Evolutionary conservation across 768 basidiomycete species (phyloP).

Genomic region (Termitomyces sp.): DNA sequence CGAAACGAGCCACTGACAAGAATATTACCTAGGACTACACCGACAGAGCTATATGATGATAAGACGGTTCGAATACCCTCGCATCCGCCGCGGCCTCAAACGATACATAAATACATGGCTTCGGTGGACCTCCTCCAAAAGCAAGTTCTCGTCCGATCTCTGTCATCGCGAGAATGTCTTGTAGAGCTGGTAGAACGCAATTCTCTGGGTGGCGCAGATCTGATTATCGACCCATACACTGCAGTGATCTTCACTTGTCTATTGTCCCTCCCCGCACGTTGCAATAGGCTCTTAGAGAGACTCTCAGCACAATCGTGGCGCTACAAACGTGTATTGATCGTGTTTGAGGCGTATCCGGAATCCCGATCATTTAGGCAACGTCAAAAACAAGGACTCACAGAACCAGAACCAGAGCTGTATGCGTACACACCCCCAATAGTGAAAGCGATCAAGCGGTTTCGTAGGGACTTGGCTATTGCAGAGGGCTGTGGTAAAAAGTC

Average conservation of each 20-base stretch:
- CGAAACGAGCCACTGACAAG: neutral
- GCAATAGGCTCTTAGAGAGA: constrained; percentile 37
- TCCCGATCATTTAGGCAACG: constrained; percentile 27
- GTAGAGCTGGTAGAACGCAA: constrained; percentile 67
- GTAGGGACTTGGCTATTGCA: constrained; percentile 57
- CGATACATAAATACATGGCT: constrained; percentile 61
- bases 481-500: constrained; percentile 57
- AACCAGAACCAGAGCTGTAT: constrained; percentile 23
- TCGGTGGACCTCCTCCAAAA: constrained; percentile 70
- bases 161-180: constrained; percentile 40
- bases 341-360: constrained; percentile 68
- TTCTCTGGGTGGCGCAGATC: constrained; percentile 53
- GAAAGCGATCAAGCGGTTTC: constrained; percentile 67
- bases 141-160: constrained; percentile 50
- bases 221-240: constrained; percentile 61
- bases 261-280: constrained; percentile 32
- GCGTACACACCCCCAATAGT: constrained; percentile 66
- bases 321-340: constrained; percentile 48
- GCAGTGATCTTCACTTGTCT: constrained; percentile 41
- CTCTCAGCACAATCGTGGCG: constrained; percentile 62
- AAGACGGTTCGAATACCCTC: constrained; percentile 44
- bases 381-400: neutral
- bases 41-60: constrained; percentile 38
- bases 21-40: constrained; percentile 21
- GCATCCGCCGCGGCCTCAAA: constrained; percentile 24